Evolutionary conservation across 2,329 filamentous ascomycete species (phyloP), one percentile per base, ranked within the genome.

Genomic region (Triangularia setosa): DNA sequence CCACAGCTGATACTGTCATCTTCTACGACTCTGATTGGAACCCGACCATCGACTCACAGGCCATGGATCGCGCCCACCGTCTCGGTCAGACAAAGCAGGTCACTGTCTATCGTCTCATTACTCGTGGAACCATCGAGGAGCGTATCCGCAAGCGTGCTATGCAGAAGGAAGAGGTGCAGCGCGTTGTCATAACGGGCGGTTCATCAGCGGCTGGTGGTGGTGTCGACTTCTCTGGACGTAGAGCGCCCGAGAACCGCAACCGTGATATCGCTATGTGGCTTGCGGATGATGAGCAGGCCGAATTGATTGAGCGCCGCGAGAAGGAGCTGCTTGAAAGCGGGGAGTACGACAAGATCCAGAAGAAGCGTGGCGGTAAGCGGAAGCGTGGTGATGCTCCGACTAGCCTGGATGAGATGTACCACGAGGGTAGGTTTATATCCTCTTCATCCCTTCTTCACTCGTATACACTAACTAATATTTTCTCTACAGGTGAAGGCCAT

Each of bases 21-120:
- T 99, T 99, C 81, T 99, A 99, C 83, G 95, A 99, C 76, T 96
- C 92, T 11, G 95, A 99, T 77, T 99, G 95, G 95, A 99, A 99
- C 76, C 95, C 95, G 0, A 98, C 95, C 3, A 98, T 98, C 73
- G 95, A 99, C 76, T 96, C 92, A 61, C 95, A 99, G 77, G 95
- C 95, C 78, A 98, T 98, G 95, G 95, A 99, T 78, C 91, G 95
- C 77, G 95, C 95, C 12, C 95, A 99, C 86, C 92, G 95, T 85
- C 86, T 99, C 35, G 95, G 95, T 58, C 94, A 99, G 78, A 98
- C 94, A 1, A 87, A 87, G 70, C 95, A 99, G 78, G 95, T 99
- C 64, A 97, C 93, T 0, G 95, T 99, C 11, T 99, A 98, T 78
- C 92, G 95, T 69, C 89, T 99, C 74, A 98, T 99, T 78, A 99